phyloP scores from a whole-genome alignment of 1,284 basidiomycete species.

The Tetrapyrgos nigripes region DNA sequence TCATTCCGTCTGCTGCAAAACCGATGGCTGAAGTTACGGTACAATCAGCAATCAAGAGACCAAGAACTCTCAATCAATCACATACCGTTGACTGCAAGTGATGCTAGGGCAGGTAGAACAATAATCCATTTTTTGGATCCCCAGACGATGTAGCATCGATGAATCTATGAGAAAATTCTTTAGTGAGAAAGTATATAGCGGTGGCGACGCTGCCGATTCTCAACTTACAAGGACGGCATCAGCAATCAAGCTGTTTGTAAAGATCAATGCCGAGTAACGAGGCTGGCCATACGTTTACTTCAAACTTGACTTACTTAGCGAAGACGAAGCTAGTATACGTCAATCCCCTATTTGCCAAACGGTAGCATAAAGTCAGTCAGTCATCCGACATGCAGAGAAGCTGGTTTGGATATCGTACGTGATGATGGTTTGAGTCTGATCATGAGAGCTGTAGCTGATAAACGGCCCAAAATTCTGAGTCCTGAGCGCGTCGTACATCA shows the following conservation, averaged over 20 bases:
- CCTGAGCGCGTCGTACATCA: background rate
- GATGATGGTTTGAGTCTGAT: background rate
- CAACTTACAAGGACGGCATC: slow-evolving; percentile 1
- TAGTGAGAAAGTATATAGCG: background rate
- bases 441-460: background rate
- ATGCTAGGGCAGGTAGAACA: background rate
- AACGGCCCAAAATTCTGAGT: background rate
- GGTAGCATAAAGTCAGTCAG: background rate
- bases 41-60: too few relatives aligned
- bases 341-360: background rate
- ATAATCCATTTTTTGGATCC: background rate
- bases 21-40: background rate
- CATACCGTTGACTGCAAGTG: background rate
- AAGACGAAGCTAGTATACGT: background rate
- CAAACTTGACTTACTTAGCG: background rate
- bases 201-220: background rate
- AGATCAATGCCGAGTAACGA: background rate
- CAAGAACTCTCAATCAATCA: too few relatives aligned
- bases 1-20: background rate
- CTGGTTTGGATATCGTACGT: background rate
- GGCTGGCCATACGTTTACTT: too few relatives aligned
- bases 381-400: too few relatives aligned
- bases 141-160: background rate
- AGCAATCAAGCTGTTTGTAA: background rate
- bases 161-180: background rate